Conservation (phyloP, 2,329 filamentous ascomycete genomes). For the Trichothecium roseum region DNA sequence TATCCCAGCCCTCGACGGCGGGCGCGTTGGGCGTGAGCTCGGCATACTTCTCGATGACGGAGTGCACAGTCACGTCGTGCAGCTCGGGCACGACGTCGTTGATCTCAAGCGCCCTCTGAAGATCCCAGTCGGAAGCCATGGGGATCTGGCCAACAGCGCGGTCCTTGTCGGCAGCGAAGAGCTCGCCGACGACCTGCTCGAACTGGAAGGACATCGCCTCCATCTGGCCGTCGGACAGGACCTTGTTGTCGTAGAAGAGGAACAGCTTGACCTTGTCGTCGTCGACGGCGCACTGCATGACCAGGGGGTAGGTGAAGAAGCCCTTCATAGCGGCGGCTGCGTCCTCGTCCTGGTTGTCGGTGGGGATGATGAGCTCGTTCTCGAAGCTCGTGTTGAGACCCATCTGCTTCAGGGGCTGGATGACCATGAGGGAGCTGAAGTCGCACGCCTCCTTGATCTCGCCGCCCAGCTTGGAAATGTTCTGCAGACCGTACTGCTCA, state of each 20-base stretch:
- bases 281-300: slow-evolving; percentile 3
- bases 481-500: slow-evolving; percentile 11
- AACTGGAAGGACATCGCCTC: slow-evolving; percentile 3
- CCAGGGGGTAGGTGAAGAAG: slow-evolving; percentile 7
- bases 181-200: slow-evolving; percentile 1
- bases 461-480: slow-evolving; percentile 6
- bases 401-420: slow-evolving; percentile 3
- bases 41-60: slow-evolving; percentile 26
- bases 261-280: slow-evolving; percentile 1
- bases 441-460: slow-evolving; percentile 5
- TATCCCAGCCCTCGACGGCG: slow-evolving; percentile 33
- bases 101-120: not conserved
- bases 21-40: slow-evolving; percentile 16
- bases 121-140: slow-evolving; percentile 1
- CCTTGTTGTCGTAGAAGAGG: slow-evolving; percentile 4
- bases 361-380: slow-evolving; percentile 1
- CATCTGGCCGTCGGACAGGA: slow-evolving; percentile 2
- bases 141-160: not conserved
- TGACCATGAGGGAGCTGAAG: slow-evolving; percentile 4
- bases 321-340: not conserved
- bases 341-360: not conserved
- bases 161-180: not conserved
- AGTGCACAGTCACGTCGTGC: slow-evolving; percentile 23
- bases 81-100: not conserved
- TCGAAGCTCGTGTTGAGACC: not conserved